Evolutionary conservation across 164 flowering plant species (phyloP).

Genomic region (Vitis labrusca): DNA sequence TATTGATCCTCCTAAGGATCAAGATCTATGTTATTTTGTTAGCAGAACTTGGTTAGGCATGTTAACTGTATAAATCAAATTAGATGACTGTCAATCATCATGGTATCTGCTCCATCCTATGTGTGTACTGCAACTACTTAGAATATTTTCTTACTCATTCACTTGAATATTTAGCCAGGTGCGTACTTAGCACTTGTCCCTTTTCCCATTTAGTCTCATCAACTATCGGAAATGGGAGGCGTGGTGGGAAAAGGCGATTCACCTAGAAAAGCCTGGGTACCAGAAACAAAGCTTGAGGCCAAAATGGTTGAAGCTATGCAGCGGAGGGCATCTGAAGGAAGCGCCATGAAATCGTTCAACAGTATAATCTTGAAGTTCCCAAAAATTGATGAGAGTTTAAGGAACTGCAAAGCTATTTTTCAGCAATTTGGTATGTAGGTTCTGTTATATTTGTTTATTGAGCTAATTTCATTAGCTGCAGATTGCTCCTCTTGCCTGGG

Average conservation of each 20-base stretch:
- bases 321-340: conserved; percentile 62
- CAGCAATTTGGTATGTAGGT: conserved; percentile 68
- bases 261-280: conserved; percentile 32
- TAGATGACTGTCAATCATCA: background rate
- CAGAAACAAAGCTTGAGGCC: conserved; percentile 85
- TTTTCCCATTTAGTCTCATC: background rate
- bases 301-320: conserved; percentile 83
- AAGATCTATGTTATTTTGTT: no score
- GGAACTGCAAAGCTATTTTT: conserved; percentile 73
- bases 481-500: background rate
- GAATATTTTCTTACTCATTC: background rate
- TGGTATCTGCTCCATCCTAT: background rate
- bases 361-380: conserved; percentile 83
- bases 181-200: background rate
- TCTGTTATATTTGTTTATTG: background rate
- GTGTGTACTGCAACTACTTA: background rate
- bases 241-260: conserved; percentile 50
- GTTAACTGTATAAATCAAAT: background rate
- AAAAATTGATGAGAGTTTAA: conserved; percentile 79
- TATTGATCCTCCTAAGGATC: no score
- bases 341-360: conserved; percentile 73
- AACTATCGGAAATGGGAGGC: conserved; percentile 58
- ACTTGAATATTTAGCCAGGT: background rate
- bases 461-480: background rate
- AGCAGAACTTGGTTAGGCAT: background rate